These are phyloP conservation scores for Oenanthe javanica DNA, from an alignment of 140 eudicot genomes.

Conservation along the genomic window DNA sequence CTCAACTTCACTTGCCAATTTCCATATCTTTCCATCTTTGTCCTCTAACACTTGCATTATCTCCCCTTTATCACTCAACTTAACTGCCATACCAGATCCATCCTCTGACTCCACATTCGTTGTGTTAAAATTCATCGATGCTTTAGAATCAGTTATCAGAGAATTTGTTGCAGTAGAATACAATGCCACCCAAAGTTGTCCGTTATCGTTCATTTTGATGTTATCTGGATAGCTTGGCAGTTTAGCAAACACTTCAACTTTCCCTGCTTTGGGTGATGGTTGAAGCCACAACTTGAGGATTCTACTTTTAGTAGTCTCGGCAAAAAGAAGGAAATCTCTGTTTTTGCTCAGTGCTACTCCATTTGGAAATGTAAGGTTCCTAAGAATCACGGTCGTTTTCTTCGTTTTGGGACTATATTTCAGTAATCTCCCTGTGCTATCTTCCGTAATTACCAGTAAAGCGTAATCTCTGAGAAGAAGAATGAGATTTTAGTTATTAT, in stretches of 20 bases:
- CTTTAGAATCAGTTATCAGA: neutral
- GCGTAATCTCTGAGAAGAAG: slow-evolving; percentile 22
- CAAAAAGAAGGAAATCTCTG: slow-evolving; percentile 25
- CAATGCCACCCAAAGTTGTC: slow-evolving; percentile 41
- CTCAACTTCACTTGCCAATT: slow-evolving; percentile 34
- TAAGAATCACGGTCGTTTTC: slow-evolving; percentile 15
- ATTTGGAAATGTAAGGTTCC: slow-evolving; percentile 29
- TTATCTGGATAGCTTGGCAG: slow-evolving; percentile 38
- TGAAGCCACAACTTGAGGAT: slow-evolving; percentile 28
- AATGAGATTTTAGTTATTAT: neutral
- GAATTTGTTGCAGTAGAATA: neutral
- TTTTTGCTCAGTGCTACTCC: slow-evolving; percentile 42
- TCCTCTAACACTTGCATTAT: slow-evolving; percentile 35
- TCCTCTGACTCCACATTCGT: neutral
- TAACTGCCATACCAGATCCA: slow-evolving; percentile 23
- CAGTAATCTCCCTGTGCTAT: slow-evolving; percentile 39
- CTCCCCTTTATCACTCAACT: slow-evolving; percentile 22
- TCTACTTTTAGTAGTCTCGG: slow-evolving; percentile 29
- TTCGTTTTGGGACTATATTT: slow-evolving; percentile 23
- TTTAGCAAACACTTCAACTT: slow-evolving; percentile 12
- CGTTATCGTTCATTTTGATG: slow-evolving; percentile 21
- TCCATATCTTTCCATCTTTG: slow-evolving; percentile 25
- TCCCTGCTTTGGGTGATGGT: slow-evolving; percentile 12
- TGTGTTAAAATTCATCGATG: neutral
- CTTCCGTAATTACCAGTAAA: slow-evolving; percentile 19